Conservation (phyloP, 306 rosid species). For the Fragaria ananassa region DNA sequence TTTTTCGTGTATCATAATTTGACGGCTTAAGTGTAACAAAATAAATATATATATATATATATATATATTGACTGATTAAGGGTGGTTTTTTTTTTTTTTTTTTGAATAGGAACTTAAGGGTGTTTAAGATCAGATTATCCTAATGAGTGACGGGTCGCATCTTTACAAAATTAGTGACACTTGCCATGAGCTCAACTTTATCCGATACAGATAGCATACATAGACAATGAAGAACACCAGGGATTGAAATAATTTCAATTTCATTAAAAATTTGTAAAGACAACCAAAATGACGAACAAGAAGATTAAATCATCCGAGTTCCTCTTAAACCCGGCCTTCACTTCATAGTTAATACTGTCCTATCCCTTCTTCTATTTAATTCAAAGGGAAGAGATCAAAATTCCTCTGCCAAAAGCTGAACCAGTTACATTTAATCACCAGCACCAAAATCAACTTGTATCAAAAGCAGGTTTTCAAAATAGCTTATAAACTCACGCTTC, state of each 20-base stretch:
- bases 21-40: too few species aligned
- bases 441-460: not conserved
- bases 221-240: not conserved
- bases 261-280: not conserved
- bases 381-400: not conserved
- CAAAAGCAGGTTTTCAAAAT: slow-evolving; percentile 1
- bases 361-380: not conserved
- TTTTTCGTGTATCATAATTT: too few species aligned
- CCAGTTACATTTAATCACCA: slow-evolving; percentile 1
- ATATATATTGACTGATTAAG: too few species aligned
- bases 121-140: too few species aligned
- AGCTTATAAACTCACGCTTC: slow-evolving; percentile 3
- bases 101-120: too few species aligned
- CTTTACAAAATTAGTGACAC: too few species aligned
- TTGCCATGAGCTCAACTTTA: too few species aligned
- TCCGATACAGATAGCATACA: too few species aligned
- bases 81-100: too few species aligned
- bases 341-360: not conserved
- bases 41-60: too few species aligned
- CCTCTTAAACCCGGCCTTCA: not conserved
- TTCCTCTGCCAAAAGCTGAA: slow-evolving; percentile 20
- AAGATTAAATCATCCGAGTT: not conserved
- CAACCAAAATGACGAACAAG: not conserved
- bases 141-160: too few species aligned
- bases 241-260: not conserved